A percentile compares a stretch with the other conserved stretches of the same genome.
phyloP scores from a whole-genome alignment of 306 rosid genomes.

The Vigna unguiculata region DNA sequence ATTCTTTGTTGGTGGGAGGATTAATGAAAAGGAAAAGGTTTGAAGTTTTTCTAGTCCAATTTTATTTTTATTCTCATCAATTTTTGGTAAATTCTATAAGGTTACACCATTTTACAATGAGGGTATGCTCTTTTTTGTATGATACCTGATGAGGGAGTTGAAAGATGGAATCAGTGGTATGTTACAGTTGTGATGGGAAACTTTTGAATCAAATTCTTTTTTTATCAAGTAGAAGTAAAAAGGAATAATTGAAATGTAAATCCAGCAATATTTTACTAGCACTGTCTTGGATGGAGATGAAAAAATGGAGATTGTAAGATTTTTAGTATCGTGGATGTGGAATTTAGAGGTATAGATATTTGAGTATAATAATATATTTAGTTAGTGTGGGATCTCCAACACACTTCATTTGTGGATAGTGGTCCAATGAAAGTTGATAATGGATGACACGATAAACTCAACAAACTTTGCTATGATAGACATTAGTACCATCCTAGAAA shows the following conservation, averaged over 20 bases:
- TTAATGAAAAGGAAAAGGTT: constrained; percentile 53
- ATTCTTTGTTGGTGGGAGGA: constrained; percentile 49
- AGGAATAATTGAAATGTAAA: not conserved
- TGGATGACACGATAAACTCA: too few species aligned
- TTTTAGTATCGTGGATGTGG: not conserved
- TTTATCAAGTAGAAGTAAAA: not conserved
- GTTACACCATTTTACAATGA: not conserved
- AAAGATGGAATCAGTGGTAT: not conserved
- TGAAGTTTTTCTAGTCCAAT: constrained; percentile 36
- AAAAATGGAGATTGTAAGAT: not conserved
- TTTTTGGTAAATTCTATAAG: constrained; percentile 15
- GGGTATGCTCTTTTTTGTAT: not conserved
- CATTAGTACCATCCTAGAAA: too few species aligned
- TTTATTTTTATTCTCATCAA: constrained; percentile 23
- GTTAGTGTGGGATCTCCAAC: too few species aligned
- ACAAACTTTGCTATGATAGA: too few species aligned
- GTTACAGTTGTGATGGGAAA: constrained; percentile 13
- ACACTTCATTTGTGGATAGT: too few species aligned
- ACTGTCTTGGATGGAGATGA: not conserved
- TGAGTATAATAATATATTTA: too few species aligned
- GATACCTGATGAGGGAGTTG: constrained; percentile 19
- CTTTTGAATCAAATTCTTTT: not conserved
- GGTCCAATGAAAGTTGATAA: too few species aligned
- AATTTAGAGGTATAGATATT: not conserved
- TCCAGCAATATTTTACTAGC: too few species aligned